These are phyloP conservation scores for Linanthus parryae DNA, from an alignment of 148 eudicot genomes.

Conservation along the genomic window DNA sequence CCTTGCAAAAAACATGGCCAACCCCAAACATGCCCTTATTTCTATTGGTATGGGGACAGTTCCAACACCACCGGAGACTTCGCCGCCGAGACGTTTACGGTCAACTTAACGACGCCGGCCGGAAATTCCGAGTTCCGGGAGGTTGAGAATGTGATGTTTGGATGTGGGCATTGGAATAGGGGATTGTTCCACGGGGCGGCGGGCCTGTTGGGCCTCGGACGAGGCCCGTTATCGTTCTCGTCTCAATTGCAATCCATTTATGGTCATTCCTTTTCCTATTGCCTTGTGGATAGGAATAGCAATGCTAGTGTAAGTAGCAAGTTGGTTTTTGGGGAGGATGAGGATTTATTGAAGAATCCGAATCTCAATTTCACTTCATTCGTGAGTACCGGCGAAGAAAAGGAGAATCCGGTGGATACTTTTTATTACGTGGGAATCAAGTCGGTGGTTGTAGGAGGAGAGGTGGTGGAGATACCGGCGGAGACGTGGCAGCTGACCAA, in stretches of 20 bases:
- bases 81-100: slow-evolving; percentile 76
- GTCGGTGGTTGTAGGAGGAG: slow-evolving; percentile 58
- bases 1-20: slow-evolving; percentile 35
- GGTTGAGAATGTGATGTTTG: slow-evolving; percentile 84
- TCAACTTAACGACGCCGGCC: slow-evolving; percentile 49
- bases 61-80: slow-evolving; percentile 97
- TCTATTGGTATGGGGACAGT: slow-evolving; percentile 95
- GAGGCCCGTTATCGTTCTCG: slow-evolving; percentile 87
- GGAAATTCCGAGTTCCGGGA: slow-evolving; percentile 41
- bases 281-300: slow-evolving; percentile 77
- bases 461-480: slow-evolving; percentile 47
- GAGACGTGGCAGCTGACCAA: slow-evolving; percentile 56
- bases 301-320: slow-evolving; percentile 78
- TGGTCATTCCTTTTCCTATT: slow-evolving; percentile 94
- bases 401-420: slow-evolving; percentile 62
- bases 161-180: slow-evolving; percentile 96
- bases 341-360: slow-evolving; percentile 45
- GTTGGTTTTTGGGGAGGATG: slow-evolving; percentile 84
- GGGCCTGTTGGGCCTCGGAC: slow-evolving; percentile 80
- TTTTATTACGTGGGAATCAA: slow-evolving; percentile 74
- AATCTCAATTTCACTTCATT: slow-evolving; percentile 62
- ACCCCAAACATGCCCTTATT: slow-evolving; percentile 72
- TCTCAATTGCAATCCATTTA: slow-evolving; percentile 74
- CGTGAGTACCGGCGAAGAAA: slow-evolving; percentile 30
- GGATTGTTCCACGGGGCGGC: slow-evolving; percentile 98